Conservation (phyloP, 163 green algal species). For the Prototheca wickerhamii region DNA sequence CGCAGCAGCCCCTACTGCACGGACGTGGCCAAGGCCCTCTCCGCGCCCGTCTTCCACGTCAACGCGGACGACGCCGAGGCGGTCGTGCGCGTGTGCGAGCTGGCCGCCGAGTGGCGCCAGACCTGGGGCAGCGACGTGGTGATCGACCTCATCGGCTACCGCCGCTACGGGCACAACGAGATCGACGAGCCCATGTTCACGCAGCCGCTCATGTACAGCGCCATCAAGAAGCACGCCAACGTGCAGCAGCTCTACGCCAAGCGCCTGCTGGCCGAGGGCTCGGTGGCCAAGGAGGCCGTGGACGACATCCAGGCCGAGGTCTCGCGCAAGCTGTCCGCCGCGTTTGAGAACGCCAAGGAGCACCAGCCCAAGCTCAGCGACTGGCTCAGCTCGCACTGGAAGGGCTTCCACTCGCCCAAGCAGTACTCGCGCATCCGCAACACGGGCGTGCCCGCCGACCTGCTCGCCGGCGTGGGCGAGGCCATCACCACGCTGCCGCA, state of each 20-base stretch:
- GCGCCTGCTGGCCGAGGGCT: constrained; percentile 67
- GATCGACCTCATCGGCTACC: constrained; percentile 84
- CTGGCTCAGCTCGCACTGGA: constrained; percentile 88
- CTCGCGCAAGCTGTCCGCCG: constrained; percentile 53
- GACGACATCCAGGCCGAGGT: constrained; percentile 50
- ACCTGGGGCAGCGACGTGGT: constrained; percentile 89
- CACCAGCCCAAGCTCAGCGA: constrained; percentile 77
- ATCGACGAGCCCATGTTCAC: constrained; percentile 99
- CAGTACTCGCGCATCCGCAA: constrained; percentile 89
- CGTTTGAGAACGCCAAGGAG: constrained; percentile 74
- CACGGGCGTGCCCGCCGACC: constrained; percentile 61
- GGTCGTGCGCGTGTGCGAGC: constrained; percentile 60
- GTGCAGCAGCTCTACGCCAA: constrained; percentile 74
- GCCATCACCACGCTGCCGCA: constrained; percentile 76
- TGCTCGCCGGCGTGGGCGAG: constrained; percentile 61
- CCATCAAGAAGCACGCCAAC: constrained; percentile 61
- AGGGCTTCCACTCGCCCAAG: constrained; percentile 84
- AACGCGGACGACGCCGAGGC: constrained; percentile 95
- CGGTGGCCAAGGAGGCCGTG: constrained; percentile 61
- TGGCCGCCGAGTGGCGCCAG: constrained; percentile 75
- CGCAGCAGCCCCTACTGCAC: constrained; percentile 93
- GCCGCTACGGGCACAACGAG: constrained; percentile 91
- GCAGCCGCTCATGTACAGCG: constrained; percentile 94
- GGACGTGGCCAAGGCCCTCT: constrained; percentile 93
- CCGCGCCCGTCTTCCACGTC: constrained; percentile 96